Evolutionary conservation across 2,329 filamentous ascomycete species (phyloP), one percentile per base, ranked within the genome.

Genomic region (Aspergillus melleus): DNA sequence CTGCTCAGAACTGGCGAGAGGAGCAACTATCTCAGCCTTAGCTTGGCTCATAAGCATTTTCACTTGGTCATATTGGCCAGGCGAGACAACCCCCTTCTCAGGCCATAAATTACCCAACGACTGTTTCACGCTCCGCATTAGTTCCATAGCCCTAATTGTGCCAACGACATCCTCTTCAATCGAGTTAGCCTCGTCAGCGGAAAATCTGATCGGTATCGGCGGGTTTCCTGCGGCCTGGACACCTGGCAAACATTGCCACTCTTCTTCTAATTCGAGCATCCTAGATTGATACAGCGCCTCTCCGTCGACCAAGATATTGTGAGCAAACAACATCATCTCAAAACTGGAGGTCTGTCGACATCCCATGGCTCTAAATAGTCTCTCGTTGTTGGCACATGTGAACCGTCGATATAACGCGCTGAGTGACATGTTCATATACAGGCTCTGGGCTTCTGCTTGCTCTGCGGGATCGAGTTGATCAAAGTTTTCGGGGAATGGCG

Each of bases 51-150:
- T 29, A 51, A 51, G 53, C 39, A 11, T 53, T 49, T 64, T 64
- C 6, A 54, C 55, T 49, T 63, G 42, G 55, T 59, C 51, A 53
- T 65, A 63, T 52, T 63, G 57, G 11, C 58, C 60, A 49, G 32
- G 56, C 52, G 32, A 51, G 22, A 61, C 59, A 54, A 61, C 52
- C 24, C 59, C 59, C 51, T 66, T 62, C n/a, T 64, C 59, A 47
- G 64, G 64, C 62, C 62, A 65, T 20, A 56, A 29, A 6, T 58
- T 26, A n/a, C 61, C 59, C 46, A 65, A 49, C 6, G 51, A 62
- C 36, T 61, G 32, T 49, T 39, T 63, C 49, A 63, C 47, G n/a
- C 52, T 46, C 14, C 11, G 53, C 57, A 62, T 64, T 42, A 63
- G 44, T 47, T 59, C 57, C 57, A 63, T 64, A 10, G 5, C 57